These are phyloP conservation scores for Aspergillus jensenii DNA, from an alignment of 2,329 filamentous ascomycete species.

Conservation along the genomic window DNA sequence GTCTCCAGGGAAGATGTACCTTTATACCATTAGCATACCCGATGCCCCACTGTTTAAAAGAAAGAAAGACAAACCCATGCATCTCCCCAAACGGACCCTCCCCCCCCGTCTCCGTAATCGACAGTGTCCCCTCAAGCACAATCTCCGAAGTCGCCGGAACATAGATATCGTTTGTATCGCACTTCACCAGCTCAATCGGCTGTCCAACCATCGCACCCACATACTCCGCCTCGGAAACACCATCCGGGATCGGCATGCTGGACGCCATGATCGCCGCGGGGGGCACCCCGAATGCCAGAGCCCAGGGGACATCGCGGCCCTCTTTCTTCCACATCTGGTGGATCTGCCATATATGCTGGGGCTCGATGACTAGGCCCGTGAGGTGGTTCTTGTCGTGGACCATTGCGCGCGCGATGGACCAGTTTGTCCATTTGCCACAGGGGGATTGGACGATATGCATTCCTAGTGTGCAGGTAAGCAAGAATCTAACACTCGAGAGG, in stretches of 20 bases:
- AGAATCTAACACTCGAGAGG: no score
- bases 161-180: conserved; percentile 51
- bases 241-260: conserved; percentile 51
- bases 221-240: conserved; percentile 50
- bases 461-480: conserved; percentile 23
- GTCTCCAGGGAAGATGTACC: conserved; percentile 46
- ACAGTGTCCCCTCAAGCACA: conserved; percentile 52
- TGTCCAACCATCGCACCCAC: conserved; percentile 49
- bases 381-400: conserved; percentile 46
- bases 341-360: conserved; percentile 51
- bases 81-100: conserved; percentile 55
- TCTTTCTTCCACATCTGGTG: conserved; percentile 48
- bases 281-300: conserved; percentile 50
- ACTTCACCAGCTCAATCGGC: conserved; percentile 51
- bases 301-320: conserved; percentile 50
- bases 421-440: conserved; percentile 48
- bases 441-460: conserved; percentile 50
- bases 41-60: not conserved
- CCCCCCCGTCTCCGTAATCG: conserved; percentile 40
- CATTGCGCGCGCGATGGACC: conserved; percentile 46
- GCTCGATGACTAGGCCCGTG: conserved; percentile 43
- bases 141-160: conserved; percentile 55
- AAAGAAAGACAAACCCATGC: conserved; percentile 29
- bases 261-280: conserved; percentile 52
- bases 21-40: not conserved